Evolutionary conservation across 2,329 filamentous ascomycete genomes (phyloP), one percentile per base, ranked within the genome.

Genomic region (Arthroderma sp.): DNA sequence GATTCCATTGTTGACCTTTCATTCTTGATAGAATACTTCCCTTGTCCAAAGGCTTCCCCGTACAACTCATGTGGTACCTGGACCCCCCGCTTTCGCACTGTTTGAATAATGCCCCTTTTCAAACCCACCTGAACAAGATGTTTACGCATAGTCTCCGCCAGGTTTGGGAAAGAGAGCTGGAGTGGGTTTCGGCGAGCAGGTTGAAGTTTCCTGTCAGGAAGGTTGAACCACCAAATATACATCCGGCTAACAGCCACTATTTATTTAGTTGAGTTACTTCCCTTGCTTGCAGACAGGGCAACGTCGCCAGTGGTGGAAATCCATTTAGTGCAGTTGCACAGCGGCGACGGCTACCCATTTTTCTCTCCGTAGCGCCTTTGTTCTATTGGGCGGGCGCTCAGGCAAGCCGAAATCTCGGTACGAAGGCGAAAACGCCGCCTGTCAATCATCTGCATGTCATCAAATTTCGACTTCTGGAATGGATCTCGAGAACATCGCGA

Each of bases 371-470:
- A 44, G 41, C 41, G 41, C 41, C 41, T 4, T 25, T 25, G 39
- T 11, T 44, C 41, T 44, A 44, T 44, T 31, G 44, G 44, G 23
- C 25, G 28, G 23, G 15, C 25, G 23, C 13, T 4, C 28, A 17
- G 44, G 13, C 44, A 19, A 51, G 44, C 13, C 23, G 13, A 47
- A n/a, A 28, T 47, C 43, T 47, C 15, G 41, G 41, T 44, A 44
- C 43, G 19, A 49, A 28, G 43, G 11, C n/a, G 21, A 43, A 43
- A 49, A 21, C 43, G 13, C 17, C 17, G 17, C 43, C 43, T n/a
- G 44, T 51, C 44, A 51, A 51, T 51, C 44, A 31, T 51, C 44
- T 51, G 44, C 44, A 51, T 51, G 44, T 33, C 44, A 51, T 51
- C 19, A 19, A 44, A 23, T 19, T 19, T n/a, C 39, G 15, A 8